phyloP scores from a whole-genome alignment of 2,329 filamentous ascomycete genomes.

The Chalaropsis thielavioides region DNA sequence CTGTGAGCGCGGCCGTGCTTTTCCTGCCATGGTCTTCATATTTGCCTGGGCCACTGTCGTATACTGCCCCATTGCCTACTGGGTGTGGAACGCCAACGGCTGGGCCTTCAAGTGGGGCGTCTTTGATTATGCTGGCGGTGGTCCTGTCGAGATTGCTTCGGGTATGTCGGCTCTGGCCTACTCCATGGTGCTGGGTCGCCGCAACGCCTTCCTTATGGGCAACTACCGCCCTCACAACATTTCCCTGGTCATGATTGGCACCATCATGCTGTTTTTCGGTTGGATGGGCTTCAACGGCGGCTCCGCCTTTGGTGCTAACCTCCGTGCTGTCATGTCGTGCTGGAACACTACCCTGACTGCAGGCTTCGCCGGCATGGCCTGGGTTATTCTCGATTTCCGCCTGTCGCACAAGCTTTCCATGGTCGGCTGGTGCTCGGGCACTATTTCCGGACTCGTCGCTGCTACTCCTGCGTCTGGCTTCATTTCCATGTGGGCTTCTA shows the following conservation, averaged over 20 bases:
- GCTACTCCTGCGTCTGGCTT: conserved; percentile 56
- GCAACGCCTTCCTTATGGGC: conserved; percentile 98
- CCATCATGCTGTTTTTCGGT: conserved; percentile 92
- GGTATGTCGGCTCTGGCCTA: conserved; percentile 89
- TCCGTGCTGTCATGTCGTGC: conserved; percentile 88
- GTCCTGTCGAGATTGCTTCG: conserved; percentile 92
- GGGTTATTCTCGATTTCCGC: conserved; percentile 91
- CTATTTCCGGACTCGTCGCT: conserved; percentile 55
- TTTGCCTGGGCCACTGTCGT: conserved; percentile 96
- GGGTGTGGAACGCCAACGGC: conserved; percentile 90
- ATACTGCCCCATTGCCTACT: conserved; percentile 93
- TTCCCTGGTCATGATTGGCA: conserved; percentile 88
- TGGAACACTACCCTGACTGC: conserved; percentile 95
- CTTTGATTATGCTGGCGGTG: conserved; percentile 89
- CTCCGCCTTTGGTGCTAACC: conserved; percentile 82
- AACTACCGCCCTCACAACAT: conserved; percentile 99
- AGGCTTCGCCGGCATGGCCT: conserved; percentile 81
- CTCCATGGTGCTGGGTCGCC: conserved; percentile 85
- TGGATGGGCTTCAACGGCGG: conserved; percentile 99
- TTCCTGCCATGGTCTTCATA: conserved; percentile 87
- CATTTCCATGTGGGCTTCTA: conserved; percentile 52
- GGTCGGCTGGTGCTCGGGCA: conserved; percentile 59
- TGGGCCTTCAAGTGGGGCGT: conserved; percentile 88
- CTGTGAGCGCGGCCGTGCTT: conserved; percentile 81
- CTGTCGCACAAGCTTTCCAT: conserved; percentile 86